Base-by-base conservation (phyloP, 2,329 filamentous ascomycete genomes). In the Clonostachys solani region DNA sequence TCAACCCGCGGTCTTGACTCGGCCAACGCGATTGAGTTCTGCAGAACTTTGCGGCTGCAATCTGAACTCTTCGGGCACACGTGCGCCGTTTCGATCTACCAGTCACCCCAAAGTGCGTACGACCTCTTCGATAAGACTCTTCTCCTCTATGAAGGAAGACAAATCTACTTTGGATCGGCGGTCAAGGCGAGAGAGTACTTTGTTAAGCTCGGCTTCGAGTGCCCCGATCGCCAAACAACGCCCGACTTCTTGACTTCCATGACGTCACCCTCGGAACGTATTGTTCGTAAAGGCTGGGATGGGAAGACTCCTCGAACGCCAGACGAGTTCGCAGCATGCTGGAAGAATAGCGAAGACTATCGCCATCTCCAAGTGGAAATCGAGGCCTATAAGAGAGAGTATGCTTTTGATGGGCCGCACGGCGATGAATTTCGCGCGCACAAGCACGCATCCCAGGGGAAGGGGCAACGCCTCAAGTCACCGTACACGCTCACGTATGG, bases 91-190 rank as follows among this genome's bases (percentile, higher is more conserved):
- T 84, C 82, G 0, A 68, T 87, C 0, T 88, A 89, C 58, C 85
- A 88, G 57, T 84, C 85, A 3, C 81, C 82, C 6, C 84, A 88
- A 47, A 81, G 77, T 23, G 86, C 88, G 49, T 87, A 86, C 58
- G 69, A 85, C 19, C 71, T 83, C 0, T 87, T 88, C 58, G 83
- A 88, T 59, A 88, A 87, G 57, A 83, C 86, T 0, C 69, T 87
- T 0, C 75, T 88, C 9, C 72, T 88, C 5, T 83, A 87, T 42
- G 75, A 81, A 49, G 84, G 84, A 42, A 80, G 81, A 51, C 63
- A 87, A 53, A 73, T 86, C 42, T 88, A 77, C 65, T 87, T 84
- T 52, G 84, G 84, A 0, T 74, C 82, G 0, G 67, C 72, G 53
- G 63, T 71, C 6, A 69, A 83, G 50, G 84, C 84, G 0, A 66